Conservation (phyloP, 1,284 basidiomycete species). For the Boletus calvinii region DNA sequence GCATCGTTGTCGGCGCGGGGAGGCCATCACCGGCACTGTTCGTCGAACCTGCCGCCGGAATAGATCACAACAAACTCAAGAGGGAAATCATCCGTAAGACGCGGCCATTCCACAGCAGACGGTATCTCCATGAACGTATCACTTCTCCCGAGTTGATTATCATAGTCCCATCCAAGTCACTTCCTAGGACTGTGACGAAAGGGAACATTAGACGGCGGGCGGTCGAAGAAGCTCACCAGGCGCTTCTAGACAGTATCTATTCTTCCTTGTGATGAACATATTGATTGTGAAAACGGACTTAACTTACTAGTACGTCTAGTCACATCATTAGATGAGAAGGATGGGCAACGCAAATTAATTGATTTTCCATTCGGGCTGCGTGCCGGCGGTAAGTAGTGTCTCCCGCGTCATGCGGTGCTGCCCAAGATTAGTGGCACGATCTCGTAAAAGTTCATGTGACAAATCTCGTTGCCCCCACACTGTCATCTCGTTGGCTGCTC, state of each 20-base stretch:
- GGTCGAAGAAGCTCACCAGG: slow-evolving; percentile 56
- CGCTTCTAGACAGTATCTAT: slow-evolving; percentile 54
- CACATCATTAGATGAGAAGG: too few relatives aligned
- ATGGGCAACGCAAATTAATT: too few relatives aligned
- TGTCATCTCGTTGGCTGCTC: too few relatives aligned
- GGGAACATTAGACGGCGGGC: slow-evolving; percentile 66
- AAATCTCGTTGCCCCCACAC: too few relatives aligned
- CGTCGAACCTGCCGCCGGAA: slow-evolving; percentile 53
- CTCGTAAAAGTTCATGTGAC: too few relatives aligned
- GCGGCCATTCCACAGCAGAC: slow-evolving; percentile 57
- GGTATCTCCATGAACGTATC: slow-evolving; percentile 70
- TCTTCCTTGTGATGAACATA: slow-evolving; percentile 25
- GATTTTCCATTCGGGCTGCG: too few relatives aligned
- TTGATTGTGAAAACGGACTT: background rate
- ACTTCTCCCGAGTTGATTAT: slow-evolving; percentile 52
- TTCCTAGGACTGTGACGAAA: slow-evolving; percentile 67
- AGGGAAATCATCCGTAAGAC: slow-evolving; percentile 66
- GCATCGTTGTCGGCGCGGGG: slow-evolving; percentile 64
- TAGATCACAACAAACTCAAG: slow-evolving; percentile 53
- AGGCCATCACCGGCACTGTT: slow-evolving; percentile 68
- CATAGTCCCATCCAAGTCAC: slow-evolving; percentile 51
- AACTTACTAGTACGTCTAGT: too few relatives aligned
- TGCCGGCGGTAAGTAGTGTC: too few relatives aligned
- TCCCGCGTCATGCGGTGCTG: too few relatives aligned
- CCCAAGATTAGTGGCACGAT: too few relatives aligned